A percentile compares a stretch with the other conserved stretches of the same genome.
These are phyloP conservation scores for Bacterosira constricta DNA, from an alignment of 108 stramenopile genomes.

Conservation along the genomic window DNA sequence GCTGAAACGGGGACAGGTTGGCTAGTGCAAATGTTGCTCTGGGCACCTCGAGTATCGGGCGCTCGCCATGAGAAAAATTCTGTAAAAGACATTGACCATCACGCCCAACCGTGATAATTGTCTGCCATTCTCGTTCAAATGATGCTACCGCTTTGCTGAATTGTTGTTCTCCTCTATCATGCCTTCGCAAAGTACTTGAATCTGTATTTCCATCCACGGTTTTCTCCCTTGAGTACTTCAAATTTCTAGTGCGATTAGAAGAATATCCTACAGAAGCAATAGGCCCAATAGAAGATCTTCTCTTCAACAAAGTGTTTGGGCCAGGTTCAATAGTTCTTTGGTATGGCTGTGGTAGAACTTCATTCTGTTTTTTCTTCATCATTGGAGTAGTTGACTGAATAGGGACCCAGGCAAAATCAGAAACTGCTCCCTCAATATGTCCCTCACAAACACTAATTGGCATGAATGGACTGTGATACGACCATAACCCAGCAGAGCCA, in stretches of 20 bases:
- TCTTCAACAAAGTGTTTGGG: no score
- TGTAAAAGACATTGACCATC: slow-evolving; percentile 83
- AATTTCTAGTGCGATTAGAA: slow-evolving; percentile 1
- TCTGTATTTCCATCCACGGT: neutral
- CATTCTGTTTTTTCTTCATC: neutral
- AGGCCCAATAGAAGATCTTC: no score
- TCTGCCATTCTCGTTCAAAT: slow-evolving; percentile 64
- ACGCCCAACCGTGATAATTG: slow-evolving; percentile 76
- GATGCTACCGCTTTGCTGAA: neutral
- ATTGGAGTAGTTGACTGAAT: slow-evolving; percentile 26
- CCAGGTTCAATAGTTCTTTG: no score
- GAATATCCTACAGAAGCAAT: no score
- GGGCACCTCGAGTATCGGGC: slow-evolving; percentile 72
- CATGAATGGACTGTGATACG: slow-evolving; percentile 72
- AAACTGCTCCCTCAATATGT: slow-evolving; percentile 74
- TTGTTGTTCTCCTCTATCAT: slow-evolving; percentile 20
- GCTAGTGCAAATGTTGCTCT: slow-evolving; percentile 82
- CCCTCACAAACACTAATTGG: slow-evolving; percentile 79
- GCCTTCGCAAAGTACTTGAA: slow-evolving; percentile 7
- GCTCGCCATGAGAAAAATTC: slow-evolving; percentile 68
- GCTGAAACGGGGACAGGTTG: slow-evolving; percentile 83
- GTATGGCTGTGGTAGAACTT: neutral
- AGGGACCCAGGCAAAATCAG: slow-evolving; percentile 76
- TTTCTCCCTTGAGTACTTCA: neutral
- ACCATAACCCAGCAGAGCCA: slow-evolving; percentile 73